Conservation (phyloP, 495 filamentous ascomycete genomes). For the Choiromyces venosus region DNA sequence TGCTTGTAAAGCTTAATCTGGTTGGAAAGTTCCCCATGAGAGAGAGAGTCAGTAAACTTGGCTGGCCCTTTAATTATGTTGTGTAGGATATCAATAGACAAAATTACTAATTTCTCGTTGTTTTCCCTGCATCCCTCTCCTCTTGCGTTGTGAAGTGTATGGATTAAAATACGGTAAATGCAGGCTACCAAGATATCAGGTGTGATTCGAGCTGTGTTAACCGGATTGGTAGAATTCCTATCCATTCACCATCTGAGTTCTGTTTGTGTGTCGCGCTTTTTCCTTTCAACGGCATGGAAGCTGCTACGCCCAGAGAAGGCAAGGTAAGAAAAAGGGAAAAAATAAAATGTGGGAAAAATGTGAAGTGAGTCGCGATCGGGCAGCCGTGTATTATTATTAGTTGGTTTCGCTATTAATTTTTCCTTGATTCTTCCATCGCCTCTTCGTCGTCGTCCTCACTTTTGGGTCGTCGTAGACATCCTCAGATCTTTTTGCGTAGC, state of each 20-base stretch:
- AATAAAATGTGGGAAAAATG: conserved; percentile 1
- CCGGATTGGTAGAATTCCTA: background rate
- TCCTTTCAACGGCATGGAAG: conserved; percentile 27
- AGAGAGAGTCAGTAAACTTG: background rate
- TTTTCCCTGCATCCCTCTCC: background rate
- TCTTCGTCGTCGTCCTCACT: conserved; percentile 19
- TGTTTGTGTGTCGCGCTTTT: conserved; percentile 19
- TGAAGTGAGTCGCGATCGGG: conserved; percentile 1
- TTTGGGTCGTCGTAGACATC: conserved; percentile 7
- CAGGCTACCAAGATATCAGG: background rate
- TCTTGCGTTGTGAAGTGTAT: background rate
- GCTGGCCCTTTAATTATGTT: background rate
- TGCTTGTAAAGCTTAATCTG: background rate
- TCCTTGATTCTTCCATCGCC: conserved; percentile 38
- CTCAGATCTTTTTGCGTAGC: background rate
- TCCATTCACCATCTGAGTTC: conserved; percentile 4
- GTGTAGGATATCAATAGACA: background rate
- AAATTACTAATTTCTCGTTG: background rate
- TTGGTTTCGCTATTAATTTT: conserved; percentile 17
- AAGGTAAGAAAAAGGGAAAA: conserved; percentile 13
- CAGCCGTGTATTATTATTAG: conserved; percentile 28
- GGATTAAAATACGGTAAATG: background rate
- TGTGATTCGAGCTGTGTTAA: background rate
- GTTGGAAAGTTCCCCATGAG: no score
- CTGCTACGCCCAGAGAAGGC: conserved; percentile 26